Percentiles rank a stretch among this genome's conserved stretches.
Conservation (phyloP, 306 rosid species). For the Rubus parviflorus region DNA sequence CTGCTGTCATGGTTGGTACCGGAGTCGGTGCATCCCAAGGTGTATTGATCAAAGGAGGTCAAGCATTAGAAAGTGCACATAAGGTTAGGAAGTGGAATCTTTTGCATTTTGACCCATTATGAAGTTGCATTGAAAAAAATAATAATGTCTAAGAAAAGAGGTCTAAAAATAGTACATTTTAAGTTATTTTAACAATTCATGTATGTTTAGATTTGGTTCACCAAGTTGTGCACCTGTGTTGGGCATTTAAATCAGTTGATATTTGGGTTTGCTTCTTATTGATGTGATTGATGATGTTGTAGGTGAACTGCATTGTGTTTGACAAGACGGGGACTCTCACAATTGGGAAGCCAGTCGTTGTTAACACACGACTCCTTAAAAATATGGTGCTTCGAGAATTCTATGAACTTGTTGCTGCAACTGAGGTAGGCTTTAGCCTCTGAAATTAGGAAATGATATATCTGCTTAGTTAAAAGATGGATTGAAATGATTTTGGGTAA, state of each 20-base stretch:
- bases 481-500: not conserved
- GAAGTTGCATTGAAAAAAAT: constrained; percentile 5
- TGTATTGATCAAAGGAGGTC: constrained; percentile 72
- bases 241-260: not conserved
- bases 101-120: not conserved
- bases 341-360: constrained; percentile 67
- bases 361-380: constrained; percentile 48
- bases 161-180: not conserved
- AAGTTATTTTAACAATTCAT: not conserved
- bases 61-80: constrained; percentile 67
- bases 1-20: constrained; percentile 84
- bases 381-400: constrained; percentile 43
- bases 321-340: constrained; percentile 85
- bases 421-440: constrained; percentile 44
- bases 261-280: not conserved
- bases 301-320: constrained; percentile 69
- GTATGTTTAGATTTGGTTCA: not conserved
- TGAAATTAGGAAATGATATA: not conserved
- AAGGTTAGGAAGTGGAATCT: constrained; percentile 42
- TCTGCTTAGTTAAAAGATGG: not conserved
- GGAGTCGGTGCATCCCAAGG: constrained; percentile 85
- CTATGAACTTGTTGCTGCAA: constrained; percentile 59
- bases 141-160: too few species aligned
- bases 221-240: not conserved
- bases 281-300: constrained; percentile 13